A percentile compares a stretch with the other conserved stretches of the same genome.
Conservation (phyloP, 257 asterid genomes). For the Nicotiana undulata region DNA sequence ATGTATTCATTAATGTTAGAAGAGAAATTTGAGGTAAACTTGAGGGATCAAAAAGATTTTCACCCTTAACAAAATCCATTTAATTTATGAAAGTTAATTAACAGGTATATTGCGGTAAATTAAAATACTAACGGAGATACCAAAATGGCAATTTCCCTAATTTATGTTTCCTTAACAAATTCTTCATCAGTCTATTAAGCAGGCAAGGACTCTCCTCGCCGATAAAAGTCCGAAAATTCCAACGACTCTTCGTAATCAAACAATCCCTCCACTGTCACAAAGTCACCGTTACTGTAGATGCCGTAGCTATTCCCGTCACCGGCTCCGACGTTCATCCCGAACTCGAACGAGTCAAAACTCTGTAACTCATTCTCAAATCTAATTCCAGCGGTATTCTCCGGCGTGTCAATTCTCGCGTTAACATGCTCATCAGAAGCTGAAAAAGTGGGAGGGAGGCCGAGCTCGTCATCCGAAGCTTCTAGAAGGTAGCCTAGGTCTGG, state of each 20-base stretch:
- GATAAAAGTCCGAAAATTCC: constrained; percentile 14
- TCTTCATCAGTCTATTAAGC: constrained; percentile 13
- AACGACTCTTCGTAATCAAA: constrained; percentile 21
- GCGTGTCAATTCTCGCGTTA: background rate
- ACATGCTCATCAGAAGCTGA: background rate
- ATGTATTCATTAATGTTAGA: no score
- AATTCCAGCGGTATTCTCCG: background rate
- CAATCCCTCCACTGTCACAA: constrained; percentile 20
- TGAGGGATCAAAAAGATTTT: no score
- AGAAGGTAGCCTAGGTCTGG: constrained; percentile 33
- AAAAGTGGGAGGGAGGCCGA: constrained; percentile 30
- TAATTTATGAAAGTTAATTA: no score
- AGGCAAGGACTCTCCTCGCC: constrained; percentile 25
- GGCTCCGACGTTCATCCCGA: constrained; percentile 12
- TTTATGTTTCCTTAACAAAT: no score
- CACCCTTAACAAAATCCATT: no score
- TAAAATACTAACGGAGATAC: no score
- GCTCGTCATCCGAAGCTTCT: constrained; percentile 40
- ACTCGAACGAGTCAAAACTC: constrained; percentile 19
- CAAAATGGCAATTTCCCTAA: no score
- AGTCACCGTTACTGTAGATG: constrained; percentile 2
- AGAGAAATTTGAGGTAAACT: no score
- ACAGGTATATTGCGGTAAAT: no score
- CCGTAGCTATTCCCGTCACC: background rate
- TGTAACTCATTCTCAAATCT: constrained; percentile 16